phyloP scores from a whole-genome alignment of 352 stramenopile species.

The Discostella stelligera region DNA sequence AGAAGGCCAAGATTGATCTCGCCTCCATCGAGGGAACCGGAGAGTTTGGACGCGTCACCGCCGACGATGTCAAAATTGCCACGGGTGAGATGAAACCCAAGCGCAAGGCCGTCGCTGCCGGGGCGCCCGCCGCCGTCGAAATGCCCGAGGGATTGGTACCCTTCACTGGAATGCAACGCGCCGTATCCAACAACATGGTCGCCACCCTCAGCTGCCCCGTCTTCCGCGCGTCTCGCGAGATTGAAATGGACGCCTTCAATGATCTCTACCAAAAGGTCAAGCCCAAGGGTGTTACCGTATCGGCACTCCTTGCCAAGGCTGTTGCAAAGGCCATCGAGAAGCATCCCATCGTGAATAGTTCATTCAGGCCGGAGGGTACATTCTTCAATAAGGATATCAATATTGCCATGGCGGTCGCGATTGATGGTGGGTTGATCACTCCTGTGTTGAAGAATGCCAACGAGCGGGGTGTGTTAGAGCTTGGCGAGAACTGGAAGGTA shows the following conservation, averaged over 20 bases:
- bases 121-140: conserved; percentile 49
- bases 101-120: conserved; percentile 48
- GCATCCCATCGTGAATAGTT: conserved; percentile 86
- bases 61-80: conserved; percentile 83
- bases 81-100: conserved; percentile 80
- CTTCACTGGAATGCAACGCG: conserved; percentile 87
- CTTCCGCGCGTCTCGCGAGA: conserved; percentile 85
- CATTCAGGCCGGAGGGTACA: conserved; percentile 78
- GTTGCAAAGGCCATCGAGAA: conserved; percentile 85
- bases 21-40: conserved; percentile 80
- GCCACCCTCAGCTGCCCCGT: conserved; percentile 82
- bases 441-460: conserved; percentile 87
- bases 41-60: conserved; percentile 84
- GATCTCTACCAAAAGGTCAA: conserved; percentile 86
- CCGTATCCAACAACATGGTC: conserved; percentile 88
- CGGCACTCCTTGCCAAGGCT: conserved; percentile 85
- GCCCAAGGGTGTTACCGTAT: conserved; percentile 83
- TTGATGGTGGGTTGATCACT: conserved; percentile 87
- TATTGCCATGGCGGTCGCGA: conserved; percentile 87
- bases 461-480: conserved; percentile 80
- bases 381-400: conserved; percentile 88
- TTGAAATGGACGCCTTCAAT: conserved; percentile 86
- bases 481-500: conserved; percentile 84
- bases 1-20: conserved; percentile 85
- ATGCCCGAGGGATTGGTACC: conserved; percentile 75